Percentiles rank a stretch among this genome's conserved stretches.
Conservation (phyloP, 148 eudicot genomes). For the Spergularia bocconei region DNA sequence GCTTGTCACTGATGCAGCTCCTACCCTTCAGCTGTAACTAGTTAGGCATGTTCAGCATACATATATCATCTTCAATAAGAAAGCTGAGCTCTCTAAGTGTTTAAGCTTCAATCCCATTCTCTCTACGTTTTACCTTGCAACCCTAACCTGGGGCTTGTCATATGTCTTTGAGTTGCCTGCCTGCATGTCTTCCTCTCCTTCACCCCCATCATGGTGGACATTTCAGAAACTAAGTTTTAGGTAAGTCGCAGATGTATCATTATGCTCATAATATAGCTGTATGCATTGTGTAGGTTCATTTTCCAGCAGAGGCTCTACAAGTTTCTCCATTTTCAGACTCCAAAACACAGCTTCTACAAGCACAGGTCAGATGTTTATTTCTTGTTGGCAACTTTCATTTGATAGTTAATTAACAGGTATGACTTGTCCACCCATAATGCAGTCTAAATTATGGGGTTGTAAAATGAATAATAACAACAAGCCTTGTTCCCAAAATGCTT, state of each 20-base stretch:
- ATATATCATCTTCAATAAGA: background rate
- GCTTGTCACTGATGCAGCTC: constrained; percentile 7
- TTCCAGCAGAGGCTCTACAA: constrained; percentile 71
- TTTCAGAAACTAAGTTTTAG: background rate
- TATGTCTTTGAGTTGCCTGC: background rate
- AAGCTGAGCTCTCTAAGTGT: too few species aligned
- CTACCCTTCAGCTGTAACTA: background rate
- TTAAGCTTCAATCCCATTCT: too few species aligned
- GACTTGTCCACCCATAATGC: background rate
- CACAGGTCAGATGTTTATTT: constrained; percentile 50
- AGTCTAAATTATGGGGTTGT: too few species aligned
- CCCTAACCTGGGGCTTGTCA: too few species aligned
- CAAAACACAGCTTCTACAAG: constrained; percentile 83
- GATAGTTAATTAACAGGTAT: background rate
- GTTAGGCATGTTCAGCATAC: background rate
- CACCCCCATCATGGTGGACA: background rate
- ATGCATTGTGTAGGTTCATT: constrained; percentile 55
- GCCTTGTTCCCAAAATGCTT: too few species aligned
- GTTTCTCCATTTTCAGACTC: constrained; percentile 53
- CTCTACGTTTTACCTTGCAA: too few species aligned
- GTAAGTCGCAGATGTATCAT: background rate
- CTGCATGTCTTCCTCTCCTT: background rate
- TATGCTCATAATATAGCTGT: constrained; percentile 3
- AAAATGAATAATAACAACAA: too few species aligned
- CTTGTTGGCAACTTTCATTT: background rate